Evolutionary conservation across 192 early-diverging fungal species (phyloP).

Genomic region (Gryganskiella cystojenkinii): DNA sequence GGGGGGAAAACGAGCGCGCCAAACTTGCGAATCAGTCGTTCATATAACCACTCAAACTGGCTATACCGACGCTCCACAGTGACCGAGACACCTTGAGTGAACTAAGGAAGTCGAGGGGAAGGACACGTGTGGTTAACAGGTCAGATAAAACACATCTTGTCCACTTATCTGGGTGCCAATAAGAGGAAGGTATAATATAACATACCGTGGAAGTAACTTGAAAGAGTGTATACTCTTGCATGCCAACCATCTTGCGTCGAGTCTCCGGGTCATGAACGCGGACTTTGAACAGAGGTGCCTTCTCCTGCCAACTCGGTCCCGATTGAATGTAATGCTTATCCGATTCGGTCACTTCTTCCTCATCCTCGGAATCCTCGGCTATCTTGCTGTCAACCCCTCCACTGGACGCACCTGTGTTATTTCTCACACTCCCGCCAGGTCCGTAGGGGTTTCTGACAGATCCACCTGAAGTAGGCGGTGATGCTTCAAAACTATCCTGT

Average conservation of each 20-base stretch:
- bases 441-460: slow-evolving; percentile 12
- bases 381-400: slow-evolving; percentile 2
- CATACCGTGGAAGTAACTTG: slow-evolving; percentile 54
- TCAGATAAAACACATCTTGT: not conserved
- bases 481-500: slow-evolving; percentile 9
- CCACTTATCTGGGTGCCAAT: not conserved
- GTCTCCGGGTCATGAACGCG: slow-evolving; percentile 57
- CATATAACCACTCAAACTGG: slow-evolving; percentile 58
- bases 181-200: too few species aligned
- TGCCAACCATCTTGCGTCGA: slow-evolving; percentile 55
- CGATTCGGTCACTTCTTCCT: slow-evolving; percentile 54
- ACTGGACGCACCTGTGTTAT: not conserved
- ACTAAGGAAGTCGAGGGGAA: slow-evolving; percentile 14
- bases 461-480: slow-evolving; percentile 7
- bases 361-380: slow-evolving; percentile 30
- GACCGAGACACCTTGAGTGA: slow-evolving; percentile 47
- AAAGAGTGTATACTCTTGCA: slow-evolving; percentile 58
- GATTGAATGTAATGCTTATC: slow-evolving; percentile 59
- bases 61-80: slow-evolving; percentile 57
- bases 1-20: slow-evolving; percentile 51
- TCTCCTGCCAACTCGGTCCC: slow-evolving; percentile 57
- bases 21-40: slow-evolving; percentile 49
- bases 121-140: not conserved
- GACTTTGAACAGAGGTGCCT: slow-evolving; percentile 51
- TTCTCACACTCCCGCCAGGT: slow-evolving; percentile 19